phyloP scores from a whole-genome alignment of 2,329 filamentous ascomycete species.

The Cladosporium cucumerinum region DNA sequence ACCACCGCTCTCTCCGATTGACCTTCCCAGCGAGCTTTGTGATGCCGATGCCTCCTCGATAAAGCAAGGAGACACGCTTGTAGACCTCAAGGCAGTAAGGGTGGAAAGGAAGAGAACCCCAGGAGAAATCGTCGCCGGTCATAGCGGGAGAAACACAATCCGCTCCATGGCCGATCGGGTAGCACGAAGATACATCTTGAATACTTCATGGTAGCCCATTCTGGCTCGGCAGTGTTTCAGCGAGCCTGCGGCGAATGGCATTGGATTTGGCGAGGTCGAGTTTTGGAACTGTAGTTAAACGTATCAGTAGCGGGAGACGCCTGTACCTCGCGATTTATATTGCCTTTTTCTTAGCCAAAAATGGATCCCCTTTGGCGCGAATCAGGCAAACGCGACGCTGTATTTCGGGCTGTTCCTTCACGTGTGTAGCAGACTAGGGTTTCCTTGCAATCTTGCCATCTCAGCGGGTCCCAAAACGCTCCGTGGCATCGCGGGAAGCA shows the following conservation, averaged over 20 bases:
- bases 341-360: too few species aligned
- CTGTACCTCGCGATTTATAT: too few species aligned
- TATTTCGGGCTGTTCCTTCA: neutral
- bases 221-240: too few species aligned
- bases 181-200: neutral
- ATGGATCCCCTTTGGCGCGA: too few species aligned
- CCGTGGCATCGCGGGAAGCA: neutral
- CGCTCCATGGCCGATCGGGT: neutral
- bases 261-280: too few species aligned
- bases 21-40: neutral
- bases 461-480: neutral
- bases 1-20: too few species aligned
- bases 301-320: too few species aligned
- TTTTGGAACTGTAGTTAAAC: too few species aligned
- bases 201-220: neutral
- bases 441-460: neutral
- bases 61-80: neutral
- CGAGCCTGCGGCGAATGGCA: too few species aligned
- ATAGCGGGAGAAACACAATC: too few species aligned
- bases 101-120: neutral
- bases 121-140: neutral
- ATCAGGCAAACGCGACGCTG: neutral
- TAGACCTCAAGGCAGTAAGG: neutral
- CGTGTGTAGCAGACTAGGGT: neutral
- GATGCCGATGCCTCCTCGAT: neutral